A percentile compares a stretch with the other conserved stretches of the same genome.
Evolutionary conservation across 2,329 filamentous ascomycete genomes (phyloP).

Genomic region (Chrysosporium keratinophilum): DNA sequence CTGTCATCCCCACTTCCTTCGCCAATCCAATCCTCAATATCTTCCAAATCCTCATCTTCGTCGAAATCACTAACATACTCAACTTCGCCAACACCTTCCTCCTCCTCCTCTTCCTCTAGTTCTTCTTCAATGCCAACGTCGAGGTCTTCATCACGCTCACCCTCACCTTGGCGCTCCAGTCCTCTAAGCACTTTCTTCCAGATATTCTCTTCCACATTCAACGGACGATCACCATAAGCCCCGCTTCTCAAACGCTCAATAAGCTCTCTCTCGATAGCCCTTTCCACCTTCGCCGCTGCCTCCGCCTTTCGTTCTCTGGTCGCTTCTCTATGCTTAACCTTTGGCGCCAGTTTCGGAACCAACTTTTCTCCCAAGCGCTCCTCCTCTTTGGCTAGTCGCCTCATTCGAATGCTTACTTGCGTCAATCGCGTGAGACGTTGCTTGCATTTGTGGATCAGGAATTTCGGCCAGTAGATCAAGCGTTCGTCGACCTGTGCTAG

Average conservation of each 20-base stretch:
- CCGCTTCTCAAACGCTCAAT: conserved; percentile 84
- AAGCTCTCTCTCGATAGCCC: conserved; percentile 88
- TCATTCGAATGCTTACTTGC: conserved; percentile 71
- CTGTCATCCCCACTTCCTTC: conserved; percentile 50
- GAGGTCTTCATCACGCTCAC: conserved; percentile 70
- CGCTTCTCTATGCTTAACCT: conserved; percentile 66
- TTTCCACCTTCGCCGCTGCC: conserved; percentile 83
- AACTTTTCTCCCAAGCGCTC: conserved; percentile 78
- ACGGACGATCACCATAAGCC: conserved; percentile 83
- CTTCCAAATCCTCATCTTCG: conserved; percentile 68
- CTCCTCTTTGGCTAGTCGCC: conserved; percentile 76
- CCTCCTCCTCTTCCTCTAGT: conserved; percentile 59
- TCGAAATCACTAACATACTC: conserved; percentile 92
- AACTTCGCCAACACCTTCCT: conserved; percentile 63
- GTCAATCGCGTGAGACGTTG: conserved; percentile 85
- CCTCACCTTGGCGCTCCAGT: conserved; percentile 78
- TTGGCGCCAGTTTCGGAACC: conserved; percentile 82
- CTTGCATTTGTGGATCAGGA: conserved; percentile 88
- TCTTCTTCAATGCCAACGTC: conserved; percentile 78
- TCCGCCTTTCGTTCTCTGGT: conserved; percentile 67
- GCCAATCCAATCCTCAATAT: conserved; percentile 93
- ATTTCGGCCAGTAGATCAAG: conserved; percentile 90
- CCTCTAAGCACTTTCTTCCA: conserved; percentile 96
- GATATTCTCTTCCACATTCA: conserved; percentile 89
- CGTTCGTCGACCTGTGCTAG: conserved; percentile 77